Conservation (phyloP, 352 stramenopile species). For the Pythium oligandrum region DNA sequence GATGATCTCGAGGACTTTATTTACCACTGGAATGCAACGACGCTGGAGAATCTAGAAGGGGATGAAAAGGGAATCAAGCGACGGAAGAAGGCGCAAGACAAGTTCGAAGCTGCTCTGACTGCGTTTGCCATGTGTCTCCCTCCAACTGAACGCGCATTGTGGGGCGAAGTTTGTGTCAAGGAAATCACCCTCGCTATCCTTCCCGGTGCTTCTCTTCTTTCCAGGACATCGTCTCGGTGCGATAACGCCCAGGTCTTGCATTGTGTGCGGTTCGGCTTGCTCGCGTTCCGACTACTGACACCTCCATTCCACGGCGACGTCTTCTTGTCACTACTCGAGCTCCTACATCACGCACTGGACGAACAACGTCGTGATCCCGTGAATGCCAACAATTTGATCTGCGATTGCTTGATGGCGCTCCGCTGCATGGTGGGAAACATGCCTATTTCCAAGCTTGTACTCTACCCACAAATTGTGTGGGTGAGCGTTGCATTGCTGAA, state of each 20-base stretch:
- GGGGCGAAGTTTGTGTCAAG: constrained; percentile 56
- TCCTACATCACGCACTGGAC: constrained; percentile 44
- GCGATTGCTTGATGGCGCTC: constrained; percentile 41
- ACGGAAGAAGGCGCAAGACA: neutral
- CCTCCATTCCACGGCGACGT: constrained; percentile 56
- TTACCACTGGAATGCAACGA: constrained; percentile 11
- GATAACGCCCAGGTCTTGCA: constrained; percentile 21
- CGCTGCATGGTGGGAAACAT: constrained; percentile 37
- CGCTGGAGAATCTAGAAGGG: constrained; percentile 1
- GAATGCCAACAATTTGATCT: constrained; percentile 21
- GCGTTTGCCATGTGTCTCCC: constrained; percentile 29
- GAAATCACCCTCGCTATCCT: constrained; percentile 46
- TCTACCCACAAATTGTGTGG: constrained; percentile 81
- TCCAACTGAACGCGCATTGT: constrained; percentile 22
- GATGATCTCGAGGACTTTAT: constrained; percentile 2
- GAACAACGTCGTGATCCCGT: constrained; percentile 22
- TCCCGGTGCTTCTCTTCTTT: constrained; percentile 11
- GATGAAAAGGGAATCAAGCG: neutral
- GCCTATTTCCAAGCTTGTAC: constrained; percentile 38
- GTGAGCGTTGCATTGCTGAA: constrained; percentile 66
- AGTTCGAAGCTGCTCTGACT: constrained; percentile 4
- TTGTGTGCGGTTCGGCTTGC: constrained; percentile 51
- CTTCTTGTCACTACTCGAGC: constrained; percentile 45
- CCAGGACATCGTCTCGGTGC: constrained; percentile 19
- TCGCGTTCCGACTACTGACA: constrained; percentile 40